Conservation (phyloP, 352 stramenopile species). For the Phytophthora sansomeana region DNA sequence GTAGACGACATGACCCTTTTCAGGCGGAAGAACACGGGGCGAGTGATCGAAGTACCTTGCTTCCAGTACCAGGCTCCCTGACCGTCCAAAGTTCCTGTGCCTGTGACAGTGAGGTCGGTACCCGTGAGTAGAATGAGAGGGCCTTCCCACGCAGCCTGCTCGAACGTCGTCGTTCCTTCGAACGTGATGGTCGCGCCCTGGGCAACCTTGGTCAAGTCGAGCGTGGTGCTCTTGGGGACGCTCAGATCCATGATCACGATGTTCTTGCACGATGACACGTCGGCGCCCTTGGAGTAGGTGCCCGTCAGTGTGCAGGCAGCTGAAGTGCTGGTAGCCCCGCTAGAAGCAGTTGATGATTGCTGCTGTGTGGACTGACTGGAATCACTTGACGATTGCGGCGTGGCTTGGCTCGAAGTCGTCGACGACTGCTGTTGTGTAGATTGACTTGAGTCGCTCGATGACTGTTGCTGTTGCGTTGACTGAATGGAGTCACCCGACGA, state of each 20-base stretch:
- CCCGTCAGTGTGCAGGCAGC: conserved; percentile 30
- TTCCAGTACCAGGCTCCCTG: conserved; percentile 42
- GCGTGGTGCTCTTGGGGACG: conserved; percentile 39
- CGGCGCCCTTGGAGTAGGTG: conserved; percentile 37
- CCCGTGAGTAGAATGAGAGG: conserved; percentile 42
- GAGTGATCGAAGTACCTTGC: conserved; percentile 11
- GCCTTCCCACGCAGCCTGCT: conserved; percentile 39
- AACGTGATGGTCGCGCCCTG: conserved; percentile 45
- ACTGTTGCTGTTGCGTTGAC: conserved; percentile 13
- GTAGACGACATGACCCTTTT: conserved; percentile 35
- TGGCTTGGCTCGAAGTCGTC: conserved; percentile 6
- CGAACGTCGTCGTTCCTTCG: conserved; percentile 48
- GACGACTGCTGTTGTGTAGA: conserved; percentile 2
- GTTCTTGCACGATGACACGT: conserved; percentile 40
- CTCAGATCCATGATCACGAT: conserved; percentile 45
- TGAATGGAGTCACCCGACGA: conserved; percentile 7
- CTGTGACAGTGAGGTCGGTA: conserved; percentile 32
- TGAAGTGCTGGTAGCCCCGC: conserved; percentile 13
- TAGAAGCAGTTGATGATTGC: conserved; percentile 30
- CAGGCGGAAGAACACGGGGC: conserved; percentile 44
- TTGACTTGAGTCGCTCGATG: conserved; percentile 2
- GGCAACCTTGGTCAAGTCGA: conserved; percentile 45
- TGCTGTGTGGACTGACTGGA: conserved; percentile 27
- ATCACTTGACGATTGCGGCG: conserved; percentile 15
- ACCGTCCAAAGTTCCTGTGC: conserved; percentile 36